Base-by-base conservation (phyloP, 2,329 filamentous ascomycete species). In the Microsporum ferrugineum region DNA sequence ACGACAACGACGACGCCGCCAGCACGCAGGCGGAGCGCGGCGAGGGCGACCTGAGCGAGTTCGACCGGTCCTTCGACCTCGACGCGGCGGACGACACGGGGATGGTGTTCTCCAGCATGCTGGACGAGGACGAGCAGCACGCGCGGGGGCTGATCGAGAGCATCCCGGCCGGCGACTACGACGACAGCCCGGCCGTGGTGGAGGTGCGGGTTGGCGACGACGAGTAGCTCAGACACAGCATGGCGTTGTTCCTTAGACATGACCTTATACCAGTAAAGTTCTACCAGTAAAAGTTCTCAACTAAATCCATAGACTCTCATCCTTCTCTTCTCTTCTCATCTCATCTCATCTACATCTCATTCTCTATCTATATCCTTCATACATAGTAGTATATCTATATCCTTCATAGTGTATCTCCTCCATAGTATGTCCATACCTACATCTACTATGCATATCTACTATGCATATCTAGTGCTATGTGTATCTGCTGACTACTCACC, bases 1-100 rank as follows among this genome's bases (percentile, higher is more conserved):
- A n/a, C 56, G 70, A 70, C 31, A 68, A 72, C 49, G 71, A 71
- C 59, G 74, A 76, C 55, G 67, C 71, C 45, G 72, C 70, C 27
- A 77, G 75, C 66, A 74, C 72, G 56, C 70, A 72, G 62, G 75
- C 74, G 2, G 74, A 75, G 12, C 71, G 70, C 2, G 72, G 72
- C 33, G 55, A 57, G n/a, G 72, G 67, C 2, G 68, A 71, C 60
- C 45, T 68, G 8, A 68, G 70, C 33, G 68, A 71, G 58, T 10
- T 59, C 36, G 66, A 68, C 60, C 63, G 56, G 57, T 67, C 65
- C 39, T 66, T 74, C 36, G 57, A 63, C 39, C 12, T 31, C 27
- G 61, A 62, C 17, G 58, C 58, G 31, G 33, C 43, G 27, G 62
- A 61, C 10, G 59, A 60, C 6, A 49, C 34, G 17, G 56, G 59